Base-by-base conservation (phyloP, 2,329 filamentous ascomycete genomes). In the Metarhizium rileyi region DNA sequence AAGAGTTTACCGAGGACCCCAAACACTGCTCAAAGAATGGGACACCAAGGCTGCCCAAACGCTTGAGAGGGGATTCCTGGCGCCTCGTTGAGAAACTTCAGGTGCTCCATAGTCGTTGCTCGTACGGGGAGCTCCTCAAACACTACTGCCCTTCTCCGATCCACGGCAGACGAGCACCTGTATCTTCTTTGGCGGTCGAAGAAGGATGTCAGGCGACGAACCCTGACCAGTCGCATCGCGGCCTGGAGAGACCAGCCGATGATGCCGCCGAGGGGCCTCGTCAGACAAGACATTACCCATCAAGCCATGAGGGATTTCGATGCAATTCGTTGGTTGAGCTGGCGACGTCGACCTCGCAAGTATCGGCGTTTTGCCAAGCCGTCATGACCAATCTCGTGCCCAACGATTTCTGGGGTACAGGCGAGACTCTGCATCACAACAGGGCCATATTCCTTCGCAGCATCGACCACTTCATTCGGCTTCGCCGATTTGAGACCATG, bases 341-440 rank as follows among this genome's bases (percentile, higher is more conserved):
- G 56, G 84, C 90, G 1, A 88, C 82, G 16, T 78, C 86, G 0
- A 55, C 70, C 3, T 70, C 81, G 1, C 76, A 81, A 44, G 86
- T 97, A 2, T 95, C 90, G 4, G 84, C 87, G 0, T 97, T 95
- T 61, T 95, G 90, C 63, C 86, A 85, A 60, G 85, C 88, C 3
- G 83, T 84, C 0, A 61, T 96, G 27, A 71, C 71, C 20, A 86
- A 78, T 51, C 70, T 96, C 16, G 76, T 98, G 26, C 91, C 91
- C 0, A 70, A 74, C 41, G 77, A 72, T 3, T 84, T 95, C 50
- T 95, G 87, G 81, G 90, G 90, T 0, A 56, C 62, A 18, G 78
- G 76, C 1, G 62, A 74, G 1, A 65, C 67, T 0, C 75, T 76
- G 33, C 49, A 56, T 5, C 69, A 78, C 46, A 96, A 96, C 68